Evolutionary conservation across 139 green algal species (phyloP), one percentile per base, ranked within the genome.

Genomic region (Diplosphaera chodatii): DNA sequence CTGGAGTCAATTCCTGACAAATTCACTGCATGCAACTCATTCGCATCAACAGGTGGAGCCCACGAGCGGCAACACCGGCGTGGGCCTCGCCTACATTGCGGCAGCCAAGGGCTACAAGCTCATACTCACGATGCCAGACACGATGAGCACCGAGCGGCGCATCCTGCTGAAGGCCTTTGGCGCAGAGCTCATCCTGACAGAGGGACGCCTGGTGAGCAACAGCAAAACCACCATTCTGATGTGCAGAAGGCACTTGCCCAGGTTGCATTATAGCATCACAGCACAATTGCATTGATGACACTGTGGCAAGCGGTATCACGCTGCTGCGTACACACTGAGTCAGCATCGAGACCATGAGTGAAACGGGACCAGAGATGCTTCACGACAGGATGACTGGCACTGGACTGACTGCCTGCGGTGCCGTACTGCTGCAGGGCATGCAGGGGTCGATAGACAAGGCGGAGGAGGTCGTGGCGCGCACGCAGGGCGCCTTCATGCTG

Each of bases 111-210:
- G 95, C 69, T 99, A 99, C 88, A 90, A 92, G 78, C 85, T 96
- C 40, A 84, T 97, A 32, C 84, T 99, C 20, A 98, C 95, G 55
- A 99, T 99, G 96, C 96, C 96, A 0, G 94, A 94, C 5, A 96
- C 88, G 67, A 99, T 98, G 94, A 93, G 82, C 32, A 83, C 96
- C 3, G 96, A 99, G 84, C 84, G 96, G 0, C 83, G 96, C 40
- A 91, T 98, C 66, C 82, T 99, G 80, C 82, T 97, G 62, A 78
- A 84, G 33, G 92, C 92, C 0, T 96, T 97, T 74, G 92, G 92
- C 21, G 92, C 92, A 5, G 79, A 95, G 84, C 82, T 97, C 68
- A 89, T 96, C 67, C 83, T 97, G 1, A 97, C 92, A 1, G 87
- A 95, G 70, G 74, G 77, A 21, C 78, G 64, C 40, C 68, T 77